Base-by-base conservation (phyloP, 2,329 filamentous ascomycete species). In the Penicillium sclerotigenum region DNA sequence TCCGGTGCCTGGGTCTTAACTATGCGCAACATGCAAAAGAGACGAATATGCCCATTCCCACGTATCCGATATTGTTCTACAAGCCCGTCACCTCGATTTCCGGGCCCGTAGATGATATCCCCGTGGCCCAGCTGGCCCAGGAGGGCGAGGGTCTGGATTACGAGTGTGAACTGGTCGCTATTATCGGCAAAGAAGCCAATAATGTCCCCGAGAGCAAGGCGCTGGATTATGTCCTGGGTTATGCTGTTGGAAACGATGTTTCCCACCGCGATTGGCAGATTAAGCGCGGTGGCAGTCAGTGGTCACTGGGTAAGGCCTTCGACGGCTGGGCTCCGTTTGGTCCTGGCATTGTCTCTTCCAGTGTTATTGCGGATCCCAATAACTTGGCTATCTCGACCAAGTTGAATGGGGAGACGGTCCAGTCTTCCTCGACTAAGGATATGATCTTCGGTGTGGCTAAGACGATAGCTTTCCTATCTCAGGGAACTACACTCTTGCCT, bases 181-280 rank as follows among this genome's bases (percentile, higher is more conserved):
- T 92, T 9, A 90, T 92, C 59, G 87, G 87, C 24, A 87, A 86
- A 71, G 76, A 81, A 57, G 87, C 85, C 57, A 74, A 77, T 41
- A 81, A 91, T 67, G 85, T 92, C 13, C 71, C 83, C 1, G 86
- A 89, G 73, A 77, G 78, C 1, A 73, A 83, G 22, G 89, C 89
- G 0, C 76, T 91, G n/a, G 77, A 86, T 50, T 86, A 89, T 65
- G 87, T 92, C 3, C 77, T 91, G 2, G 89, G 89, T 5, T 92
- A 91, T 68, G 80, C 85, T 2, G 82, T 89, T 33, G 87, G 88
- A 52, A 89, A 93, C 72, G 89, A 93, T 70, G 82, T 93, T n/a
- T 90, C 86, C 11, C 88, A 90, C 73, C 84, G 89, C 38, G 87
- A 90, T 61, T 91, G 87, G 86, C 87, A 90, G 73, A 72, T 89